phyloP scores from a whole-genome alignment of 2,329 filamentous ascomycete genomes.

The Penicillium janthinellum region DNA sequence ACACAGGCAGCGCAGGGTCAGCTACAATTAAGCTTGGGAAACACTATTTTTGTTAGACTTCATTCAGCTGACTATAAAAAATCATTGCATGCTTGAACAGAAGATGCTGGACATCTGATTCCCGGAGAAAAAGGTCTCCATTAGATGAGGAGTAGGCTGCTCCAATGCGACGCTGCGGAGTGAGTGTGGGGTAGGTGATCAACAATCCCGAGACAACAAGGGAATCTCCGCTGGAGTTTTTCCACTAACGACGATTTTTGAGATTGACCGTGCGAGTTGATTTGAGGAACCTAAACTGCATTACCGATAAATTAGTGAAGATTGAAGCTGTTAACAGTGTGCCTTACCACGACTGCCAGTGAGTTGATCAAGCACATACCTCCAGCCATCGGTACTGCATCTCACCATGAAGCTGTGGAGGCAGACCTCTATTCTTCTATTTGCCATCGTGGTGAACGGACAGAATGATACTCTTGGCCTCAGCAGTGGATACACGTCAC shows the following conservation, averaged over 20 bases:
- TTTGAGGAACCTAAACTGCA: neutral
- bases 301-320: neutral
- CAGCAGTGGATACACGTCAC: conserved; percentile 43
- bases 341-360: neutral
- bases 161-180: conserved; percentile 14
- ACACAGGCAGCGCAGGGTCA: neutral
- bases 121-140: neutral
- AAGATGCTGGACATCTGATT: neutral
- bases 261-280: neutral
- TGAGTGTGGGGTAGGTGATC: conserved; percentile 13
- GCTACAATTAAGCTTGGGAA: too few species aligned
- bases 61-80: neutral
- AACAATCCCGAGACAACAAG: neutral
- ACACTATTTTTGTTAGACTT: too few species aligned
- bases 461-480: conserved; percentile 44
- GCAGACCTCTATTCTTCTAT: neutral
- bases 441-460: conserved; percentile 1
- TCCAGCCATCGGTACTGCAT: neutral
- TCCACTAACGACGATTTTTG: neutral
- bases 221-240: conserved; percentile 10
- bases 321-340: neutral
- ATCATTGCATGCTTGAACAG: neutral
- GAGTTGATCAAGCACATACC: neutral
- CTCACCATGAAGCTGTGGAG: neutral
- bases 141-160: neutral